Evolutionary conservation across 805 yeast species (phyloP).

Genomic region (Saturnispora serradocipensis): DNA sequence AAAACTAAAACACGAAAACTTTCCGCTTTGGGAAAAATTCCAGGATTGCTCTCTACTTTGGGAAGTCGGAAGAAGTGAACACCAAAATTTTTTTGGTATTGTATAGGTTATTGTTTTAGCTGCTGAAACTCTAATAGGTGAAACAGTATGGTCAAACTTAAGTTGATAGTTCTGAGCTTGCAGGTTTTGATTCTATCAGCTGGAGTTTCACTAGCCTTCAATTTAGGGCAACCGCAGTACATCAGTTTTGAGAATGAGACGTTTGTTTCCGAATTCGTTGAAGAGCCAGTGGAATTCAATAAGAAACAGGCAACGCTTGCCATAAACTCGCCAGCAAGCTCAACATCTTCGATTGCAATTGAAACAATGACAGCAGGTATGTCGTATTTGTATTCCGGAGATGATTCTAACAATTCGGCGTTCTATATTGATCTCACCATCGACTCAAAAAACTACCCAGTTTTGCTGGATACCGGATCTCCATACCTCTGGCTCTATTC

Average conservation of each 20-base stretch:
- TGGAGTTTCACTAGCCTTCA: conserved; percentile 1
- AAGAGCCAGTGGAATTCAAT: neutral
- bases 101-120: neutral
- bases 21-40: neutral
- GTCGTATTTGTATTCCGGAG: conserved; percentile 20
- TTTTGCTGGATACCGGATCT: conserved; percentile 58
- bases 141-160: neutral
- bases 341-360: conserved; percentile 6
- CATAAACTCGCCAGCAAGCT: neutral
- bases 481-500: conserved; percentile 58
- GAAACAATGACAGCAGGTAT: conserved; percentile 19
- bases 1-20: conserved; percentile 2
- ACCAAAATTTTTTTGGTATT: neutral
- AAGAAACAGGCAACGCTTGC: conserved; percentile 3
- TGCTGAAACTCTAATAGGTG: neutral
- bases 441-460: conserved; percentile 35
- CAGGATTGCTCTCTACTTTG: conserved; percentile 1
- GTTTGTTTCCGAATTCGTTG: conserved; percentile 3
- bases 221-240: conserved; percentile 2
- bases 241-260: neutral
- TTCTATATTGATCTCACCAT: conserved; percentile 33
- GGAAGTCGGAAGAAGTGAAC: neutral
- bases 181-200: neutral
- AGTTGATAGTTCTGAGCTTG: neutral
- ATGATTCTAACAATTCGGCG: conserved; percentile 22